Evolutionary conservation across 495 filamentous ascomycete species (phyloP).

Genomic region (Parathielavia hyrcaniae): DNA sequence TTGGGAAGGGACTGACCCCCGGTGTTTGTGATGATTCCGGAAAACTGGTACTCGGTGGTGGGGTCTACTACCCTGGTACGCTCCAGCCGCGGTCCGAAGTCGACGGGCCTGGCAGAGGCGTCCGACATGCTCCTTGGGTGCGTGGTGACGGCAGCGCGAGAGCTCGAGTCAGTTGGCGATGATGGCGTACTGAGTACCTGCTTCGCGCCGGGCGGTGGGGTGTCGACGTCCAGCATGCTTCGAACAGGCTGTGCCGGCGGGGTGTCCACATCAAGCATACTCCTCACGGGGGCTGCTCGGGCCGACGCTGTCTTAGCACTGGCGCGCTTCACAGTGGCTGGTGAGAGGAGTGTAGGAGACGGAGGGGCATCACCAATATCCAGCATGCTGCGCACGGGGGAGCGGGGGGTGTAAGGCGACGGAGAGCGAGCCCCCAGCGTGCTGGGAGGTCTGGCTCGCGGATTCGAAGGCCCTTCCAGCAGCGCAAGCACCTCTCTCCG

Average conservation of each 20-base stretch:
- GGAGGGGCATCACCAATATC: slow-evolving; percentile 42
- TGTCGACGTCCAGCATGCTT: slow-evolving; percentile 41
- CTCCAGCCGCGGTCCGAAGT: slow-evolving; percentile 37
- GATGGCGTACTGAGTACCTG: slow-evolving; percentile 36
- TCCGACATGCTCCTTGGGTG: slow-evolving; percentile 50
- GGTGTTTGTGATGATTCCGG: slow-evolving; percentile 45
- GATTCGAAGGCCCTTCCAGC: slow-evolving; percentile 43
- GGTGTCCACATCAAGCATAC: slow-evolving; percentile 54
- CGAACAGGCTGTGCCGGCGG: slow-evolving; percentile 33
- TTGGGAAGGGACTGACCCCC: slow-evolving; percentile 40
- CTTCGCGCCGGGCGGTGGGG: slow-evolving; percentile 26
- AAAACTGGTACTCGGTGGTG: slow-evolving; percentile 48
- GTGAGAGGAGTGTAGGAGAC: slow-evolving; percentile 18
- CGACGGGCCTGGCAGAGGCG: slow-evolving; percentile 38
- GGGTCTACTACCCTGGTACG: slow-evolving; percentile 36
- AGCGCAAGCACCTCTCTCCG: slow-evolving; percentile 61
- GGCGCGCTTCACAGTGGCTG: slow-evolving; percentile 17
- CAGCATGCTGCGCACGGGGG: slow-evolving; percentile 52
- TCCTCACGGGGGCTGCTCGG: slow-evolving; percentile 45
- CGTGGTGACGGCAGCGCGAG: slow-evolving; percentile 20
- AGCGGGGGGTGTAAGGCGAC: slow-evolving; percentile 46
- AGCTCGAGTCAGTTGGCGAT: slow-evolving; percentile 34
- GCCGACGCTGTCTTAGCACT: slow-evolving; percentile 25
- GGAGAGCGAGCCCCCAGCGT: slow-evolving; percentile 39
- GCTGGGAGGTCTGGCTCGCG: slow-evolving; percentile 34